Conservation (phyloP, 2,329 filamentous ascomycete genomes). For the Fusarium ambrosium region DNA sequence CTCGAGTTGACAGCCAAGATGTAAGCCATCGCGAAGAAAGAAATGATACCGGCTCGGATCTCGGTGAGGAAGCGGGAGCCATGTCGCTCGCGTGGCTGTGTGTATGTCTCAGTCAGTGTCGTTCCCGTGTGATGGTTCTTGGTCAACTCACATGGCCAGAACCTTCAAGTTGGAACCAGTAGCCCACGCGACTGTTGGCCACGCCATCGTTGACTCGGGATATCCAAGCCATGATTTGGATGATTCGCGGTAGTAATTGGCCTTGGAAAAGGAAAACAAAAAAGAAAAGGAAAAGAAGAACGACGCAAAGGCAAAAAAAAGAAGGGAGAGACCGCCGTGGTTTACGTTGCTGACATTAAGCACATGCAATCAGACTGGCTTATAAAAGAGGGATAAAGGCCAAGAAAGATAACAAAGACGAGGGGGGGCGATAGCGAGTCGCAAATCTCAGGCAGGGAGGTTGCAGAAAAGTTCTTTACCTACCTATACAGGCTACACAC, state of each 20-base stretch:
- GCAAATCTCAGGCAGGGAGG: not conserved
- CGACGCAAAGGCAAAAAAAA: not conserved
- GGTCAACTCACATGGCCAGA: conserved; percentile 80
- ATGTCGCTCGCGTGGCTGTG: conserved; percentile 75
- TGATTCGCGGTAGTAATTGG: not conserved
- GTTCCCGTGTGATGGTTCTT: not conserved
- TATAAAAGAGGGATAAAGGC: not conserved
- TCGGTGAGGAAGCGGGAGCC: conserved; percentile 86
- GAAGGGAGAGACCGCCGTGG: not conserved
- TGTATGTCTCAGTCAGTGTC: not conserved
- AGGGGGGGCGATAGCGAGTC: not conserved
- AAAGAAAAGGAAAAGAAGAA: not conserved
- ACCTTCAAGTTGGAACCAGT: conserved; percentile 84
- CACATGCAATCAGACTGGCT: not conserved
- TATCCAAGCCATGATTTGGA: conserved; percentile 61
- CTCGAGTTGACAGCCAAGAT: conserved; percentile 68
- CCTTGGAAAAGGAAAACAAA: not conserved
- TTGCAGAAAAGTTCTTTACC: conserved; percentile 4
- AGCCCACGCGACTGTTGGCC: conserved; percentile 75
- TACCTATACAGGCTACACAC: not conserved
- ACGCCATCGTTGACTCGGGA: conserved; percentile 68
- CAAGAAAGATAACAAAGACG: not conserved
- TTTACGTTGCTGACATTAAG: not conserved
- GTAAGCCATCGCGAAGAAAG: conserved; percentile 76
- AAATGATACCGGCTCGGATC: conserved; percentile 84